A percentile compares a stretch with the other conserved stretches of the same genome.
phyloP scores from a whole-genome alignment of 345 rosid species.

The Murraya paniculata region DNA sequence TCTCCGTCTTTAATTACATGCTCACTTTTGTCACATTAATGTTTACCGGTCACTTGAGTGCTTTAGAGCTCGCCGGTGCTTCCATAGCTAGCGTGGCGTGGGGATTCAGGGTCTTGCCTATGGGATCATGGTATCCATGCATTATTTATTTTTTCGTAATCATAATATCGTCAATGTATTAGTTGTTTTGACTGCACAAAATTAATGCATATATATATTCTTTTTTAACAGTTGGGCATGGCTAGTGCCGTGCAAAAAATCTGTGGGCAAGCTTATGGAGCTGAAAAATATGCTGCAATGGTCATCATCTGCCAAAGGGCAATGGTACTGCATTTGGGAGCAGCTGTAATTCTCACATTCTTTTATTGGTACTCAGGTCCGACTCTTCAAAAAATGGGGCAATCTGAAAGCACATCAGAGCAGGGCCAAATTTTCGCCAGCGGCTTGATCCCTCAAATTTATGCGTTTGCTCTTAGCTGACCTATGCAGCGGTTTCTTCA shows the following conservation, averaged over 20 bases:
- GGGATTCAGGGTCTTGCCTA: conserved; percentile 96
- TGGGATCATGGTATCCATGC: conserved; percentile 66
- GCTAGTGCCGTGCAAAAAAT: conserved; percentile 93
- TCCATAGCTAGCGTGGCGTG: conserved; percentile 69
- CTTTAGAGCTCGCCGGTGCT: conserved; percentile 83
- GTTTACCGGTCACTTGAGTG: conserved; percentile 72
- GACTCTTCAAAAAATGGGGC: conserved; percentile 58
- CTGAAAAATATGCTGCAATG: conserved; percentile 60
- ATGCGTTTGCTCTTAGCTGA: conserved; percentile 72
- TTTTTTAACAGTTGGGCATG: conserved; percentile 73
- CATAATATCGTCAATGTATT: too few relatives aligned
- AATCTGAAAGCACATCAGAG: conserved; percentile 49
- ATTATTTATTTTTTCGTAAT: too few relatives aligned
- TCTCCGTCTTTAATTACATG: conserved; percentile 68
- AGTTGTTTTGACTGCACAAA: too few relatives aligned
- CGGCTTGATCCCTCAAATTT: conserved; percentile 73
- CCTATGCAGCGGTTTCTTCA: conserved; percentile 92
- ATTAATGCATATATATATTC: too few relatives aligned
- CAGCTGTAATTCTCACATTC: conserved; percentile 63
- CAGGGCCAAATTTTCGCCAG: conserved; percentile 69
- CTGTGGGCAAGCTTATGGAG: conserved; percentile 96
- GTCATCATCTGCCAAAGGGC: conserved; percentile 88
- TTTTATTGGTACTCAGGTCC: conserved; percentile 64
- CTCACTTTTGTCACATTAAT: conserved; percentile 71
- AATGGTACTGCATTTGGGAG: conserved; percentile 65